Conservation (phyloP, 2,329 filamentous ascomycete genomes). For the Cladosporium halotolerans region DNA sequence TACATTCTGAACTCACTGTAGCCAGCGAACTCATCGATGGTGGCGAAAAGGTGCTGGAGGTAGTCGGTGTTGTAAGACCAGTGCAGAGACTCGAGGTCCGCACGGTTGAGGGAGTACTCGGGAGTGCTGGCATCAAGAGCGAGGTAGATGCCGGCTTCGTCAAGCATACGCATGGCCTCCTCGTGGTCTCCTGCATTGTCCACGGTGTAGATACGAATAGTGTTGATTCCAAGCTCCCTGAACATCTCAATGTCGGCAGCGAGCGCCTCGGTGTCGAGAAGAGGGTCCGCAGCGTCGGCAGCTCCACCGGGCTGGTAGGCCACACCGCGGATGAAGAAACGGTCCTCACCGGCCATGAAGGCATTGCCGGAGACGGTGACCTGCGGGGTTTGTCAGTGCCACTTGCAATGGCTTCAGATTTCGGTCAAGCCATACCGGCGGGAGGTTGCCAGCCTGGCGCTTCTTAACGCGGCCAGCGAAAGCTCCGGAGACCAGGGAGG, state of each 20-base stretch:
- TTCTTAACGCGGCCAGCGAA: conserved; percentile 3
- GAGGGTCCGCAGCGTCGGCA: conserved; percentile 62
- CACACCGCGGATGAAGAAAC: conserved; percentile 56
- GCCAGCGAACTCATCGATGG: conserved; percentile 73
- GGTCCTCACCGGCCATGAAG: conserved; percentile 56
- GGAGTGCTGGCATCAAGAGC: conserved; percentile 87
- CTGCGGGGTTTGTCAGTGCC: not conserved
- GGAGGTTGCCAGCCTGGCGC: conserved; percentile 9
- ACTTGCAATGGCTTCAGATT: no score
- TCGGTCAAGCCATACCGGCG: no score
- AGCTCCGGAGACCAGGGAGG: conserved; percentile 8
- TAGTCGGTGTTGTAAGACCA: conserved; percentile 81
- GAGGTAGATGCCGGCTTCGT: conserved; percentile 83
- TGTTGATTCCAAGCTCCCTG: conserved; percentile 80
- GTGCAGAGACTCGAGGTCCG: conserved; percentile 46
- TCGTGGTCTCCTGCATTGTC: conserved; percentile 80
- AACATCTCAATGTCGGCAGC: conserved; percentile 73
- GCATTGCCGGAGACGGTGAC: conserved; percentile 21
- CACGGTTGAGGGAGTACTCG: conserved; percentile 78
- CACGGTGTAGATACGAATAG: conserved; percentile 85
- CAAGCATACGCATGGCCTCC: conserved; percentile 73
- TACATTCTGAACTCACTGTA: conserved; percentile 43
- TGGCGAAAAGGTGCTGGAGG: conserved; percentile 79
- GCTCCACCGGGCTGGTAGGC: conserved; percentile 53
- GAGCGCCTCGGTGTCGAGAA: conserved; percentile 64